These are phyloP conservation scores for Lipomyces starkeyi DNA, from an alignment of 805 yeast species.

Conservation along the genomic window DNA sequence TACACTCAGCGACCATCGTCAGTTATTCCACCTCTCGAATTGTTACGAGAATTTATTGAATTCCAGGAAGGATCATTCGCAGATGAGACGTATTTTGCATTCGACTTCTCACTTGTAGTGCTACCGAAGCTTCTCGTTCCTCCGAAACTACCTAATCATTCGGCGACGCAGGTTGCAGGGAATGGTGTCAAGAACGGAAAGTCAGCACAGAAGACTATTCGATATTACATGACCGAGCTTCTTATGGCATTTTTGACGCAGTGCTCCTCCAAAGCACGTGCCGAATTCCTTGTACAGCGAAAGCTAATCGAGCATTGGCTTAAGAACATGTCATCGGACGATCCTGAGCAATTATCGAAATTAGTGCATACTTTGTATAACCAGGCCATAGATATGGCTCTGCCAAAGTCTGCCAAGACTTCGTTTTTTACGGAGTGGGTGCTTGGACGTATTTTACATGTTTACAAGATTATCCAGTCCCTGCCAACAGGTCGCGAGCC, in stretches of 20 bases:
- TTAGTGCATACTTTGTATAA: constrained; percentile 53
- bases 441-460: constrained; percentile 59
- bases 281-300: constrained; percentile 63
- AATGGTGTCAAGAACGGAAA: neutral
- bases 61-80: constrained; percentile 58
- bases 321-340: constrained; percentile 66
- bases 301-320: constrained; percentile 71
- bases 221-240: constrained; percentile 65
- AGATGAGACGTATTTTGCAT: constrained; percentile 64
- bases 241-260: constrained; percentile 60
- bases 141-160: neutral
- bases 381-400: constrained; percentile 64
- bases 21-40: constrained; percentile 65
- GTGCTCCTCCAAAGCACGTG: constrained; percentile 63
- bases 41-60: constrained; percentile 59
- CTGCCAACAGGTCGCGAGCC: constrained; percentile 56
- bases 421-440: constrained; percentile 80
- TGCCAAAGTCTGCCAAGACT: constrained; percentile 72
- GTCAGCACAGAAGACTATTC: constrained; percentile 50
- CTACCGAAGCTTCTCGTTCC: constrained; percentile 62
- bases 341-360: constrained; percentile 52
- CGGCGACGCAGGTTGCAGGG: neutral
- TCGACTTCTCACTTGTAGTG: constrained; percentile 69
- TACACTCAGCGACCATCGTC: constrained; percentile 60
- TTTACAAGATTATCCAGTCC: constrained; percentile 54